Percentiles rank a stretch among this genome's conserved stretches.
Conservation (phyloP, 805 yeast genomes). For the Ogataea wickerhamii region DNA sequence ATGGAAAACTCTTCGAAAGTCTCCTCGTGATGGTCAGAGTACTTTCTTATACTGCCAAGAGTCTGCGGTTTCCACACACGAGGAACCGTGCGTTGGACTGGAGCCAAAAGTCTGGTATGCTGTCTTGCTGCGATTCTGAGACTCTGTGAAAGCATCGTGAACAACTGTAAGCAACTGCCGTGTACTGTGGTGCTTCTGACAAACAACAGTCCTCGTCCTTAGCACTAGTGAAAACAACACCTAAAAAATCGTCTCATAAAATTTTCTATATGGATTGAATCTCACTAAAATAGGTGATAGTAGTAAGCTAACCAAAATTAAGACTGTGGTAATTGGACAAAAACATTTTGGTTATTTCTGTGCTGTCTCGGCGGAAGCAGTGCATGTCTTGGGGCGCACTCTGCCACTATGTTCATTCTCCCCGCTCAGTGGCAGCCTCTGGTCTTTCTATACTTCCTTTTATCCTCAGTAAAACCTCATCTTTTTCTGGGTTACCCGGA, state of each 20-base stretch:
- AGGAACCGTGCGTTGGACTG: conserved; percentile 18
- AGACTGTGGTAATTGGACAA: conserved; percentile 24
- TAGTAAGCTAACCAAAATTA: conserved; percentile 14
- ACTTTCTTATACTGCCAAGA: conserved; percentile 46
- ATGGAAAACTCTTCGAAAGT: conserved; percentile 91
- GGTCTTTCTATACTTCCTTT: not conserved
- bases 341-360: conserved; percentile 13
- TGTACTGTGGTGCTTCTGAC: not conserved
- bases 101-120: conserved; percentile 27
- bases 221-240: conserved; percentile 1
- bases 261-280: not conserved
- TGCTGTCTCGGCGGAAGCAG: too few species aligned
- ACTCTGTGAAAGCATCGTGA: conserved; percentile 32
- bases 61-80: conserved; percentile 19
- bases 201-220: not conserved
- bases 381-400: not conserved
- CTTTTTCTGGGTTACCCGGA: not conserved
- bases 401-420: not conserved
- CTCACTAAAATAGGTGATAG: not conserved
- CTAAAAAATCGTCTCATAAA: conserved; percentile 4
- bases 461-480: not conserved
- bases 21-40: conserved; percentile 83
- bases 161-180: conserved; percentile 1
- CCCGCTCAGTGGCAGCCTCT: not conserved
- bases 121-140: conserved; percentile 35